Percentiles rank a stretch among this genome's conserved stretches.
phyloP scores from a whole-genome alignment of 1,284 basidiomycete genomes.

The Melanopsichium pennsylvanicum region DNA sequence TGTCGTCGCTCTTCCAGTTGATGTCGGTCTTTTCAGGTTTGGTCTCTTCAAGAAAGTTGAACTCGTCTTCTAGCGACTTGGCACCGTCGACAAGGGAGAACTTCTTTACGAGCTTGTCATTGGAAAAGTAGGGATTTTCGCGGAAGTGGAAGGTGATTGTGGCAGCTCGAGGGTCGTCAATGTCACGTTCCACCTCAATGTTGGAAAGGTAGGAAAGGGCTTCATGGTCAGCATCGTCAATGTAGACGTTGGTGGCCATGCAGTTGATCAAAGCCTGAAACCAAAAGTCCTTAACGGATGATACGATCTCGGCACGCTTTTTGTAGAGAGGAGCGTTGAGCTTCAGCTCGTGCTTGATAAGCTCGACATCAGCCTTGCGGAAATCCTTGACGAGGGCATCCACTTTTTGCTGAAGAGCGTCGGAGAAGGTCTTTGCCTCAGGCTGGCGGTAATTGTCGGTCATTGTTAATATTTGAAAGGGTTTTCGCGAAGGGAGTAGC shows the following conservation, averaged over 20 bases:
- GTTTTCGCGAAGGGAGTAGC: no score
- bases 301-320: slow-evolving; percentile 57
- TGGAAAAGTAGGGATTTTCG: slow-evolving; percentile 57
- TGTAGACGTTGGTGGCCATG: slow-evolving; percentile 60
- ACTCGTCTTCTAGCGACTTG: slow-evolving; percentile 48
- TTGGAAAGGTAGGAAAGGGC: slow-evolving; percentile 56
- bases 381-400: slow-evolving; percentile 52
- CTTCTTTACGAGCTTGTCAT: slow-evolving; percentile 58
- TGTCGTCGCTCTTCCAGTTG: slow-evolving; percentile 80
- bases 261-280: slow-evolving; percentile 61
- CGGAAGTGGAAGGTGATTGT: slow-evolving; percentile 58
- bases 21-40: slow-evolving; percentile 70
- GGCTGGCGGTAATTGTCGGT: slow-evolving; percentile 38
- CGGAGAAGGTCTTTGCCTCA: slow-evolving; percentile 43
- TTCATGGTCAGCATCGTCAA: slow-evolving; percentile 61
- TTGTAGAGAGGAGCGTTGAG: slow-evolving; percentile 58
- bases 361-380: slow-evolving; percentile 50
- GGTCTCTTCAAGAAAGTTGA: slow-evolving; percentile 59
- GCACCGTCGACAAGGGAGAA: slow-evolving; percentile 55
- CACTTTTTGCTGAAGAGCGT: slow-evolving; percentile 41
- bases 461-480: slow-evolving; percentile 8
- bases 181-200: slow-evolving; percentile 52
- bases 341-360: slow-evolving; percentile 57
- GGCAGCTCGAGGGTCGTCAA: slow-evolving; percentile 57
- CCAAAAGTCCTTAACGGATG: slow-evolving; percentile 59